Evolutionary conservation across 371 early-diverging fungal genomes (phyloP).

Genomic region (Syncephalastrum monosporum): DNA sequence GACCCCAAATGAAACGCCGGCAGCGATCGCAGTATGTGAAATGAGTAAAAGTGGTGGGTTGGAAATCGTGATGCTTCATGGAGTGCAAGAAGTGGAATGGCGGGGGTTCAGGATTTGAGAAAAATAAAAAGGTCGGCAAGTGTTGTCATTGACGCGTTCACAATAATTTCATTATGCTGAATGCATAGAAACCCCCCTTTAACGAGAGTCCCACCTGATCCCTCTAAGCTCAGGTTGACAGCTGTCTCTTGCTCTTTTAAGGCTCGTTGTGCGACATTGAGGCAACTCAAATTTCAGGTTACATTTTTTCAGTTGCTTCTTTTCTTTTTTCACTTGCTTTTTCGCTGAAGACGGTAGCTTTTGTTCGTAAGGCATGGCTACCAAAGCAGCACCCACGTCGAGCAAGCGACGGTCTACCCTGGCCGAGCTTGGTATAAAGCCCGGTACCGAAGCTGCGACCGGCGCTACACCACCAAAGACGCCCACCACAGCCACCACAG

Average conservation of each 20-base stretch:
- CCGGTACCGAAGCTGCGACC: slow-evolving; percentile 16
- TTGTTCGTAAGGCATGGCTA: slow-evolving; percentile 2
- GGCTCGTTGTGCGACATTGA: too few relatives aligned
- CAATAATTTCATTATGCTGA: too few relatives aligned
- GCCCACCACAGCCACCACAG: slow-evolving; percentile 14
- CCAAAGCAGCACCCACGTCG: slow-evolving; percentile 10
- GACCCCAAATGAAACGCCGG: slow-evolving; percentile 22
- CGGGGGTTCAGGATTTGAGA: too few relatives aligned
- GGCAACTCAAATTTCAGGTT: too few relatives aligned
- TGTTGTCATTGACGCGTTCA: too few relatives aligned
- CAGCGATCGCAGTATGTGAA: slow-evolving; percentile 24
- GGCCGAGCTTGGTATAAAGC: slow-evolving; percentile 39
- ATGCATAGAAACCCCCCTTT: too few relatives aligned
- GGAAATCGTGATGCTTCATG: slow-evolving; percentile 14
- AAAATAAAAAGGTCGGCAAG: too few relatives aligned
- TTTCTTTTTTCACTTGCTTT: neutral
- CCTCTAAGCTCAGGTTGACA: too few relatives aligned
- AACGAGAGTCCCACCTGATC: too few relatives aligned
- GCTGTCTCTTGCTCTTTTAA: too few relatives aligned
- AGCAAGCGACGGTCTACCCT: slow-evolving; percentile 33
- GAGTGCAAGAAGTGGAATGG: too few relatives aligned
- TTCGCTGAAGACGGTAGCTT: too few relatives aligned
- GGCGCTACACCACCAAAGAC: slow-evolving; percentile 17
- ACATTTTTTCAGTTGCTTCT: neutral
- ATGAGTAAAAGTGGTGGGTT: slow-evolving; percentile 16